Percentiles rank a stretch among this genome's conserved stretches.
Evolutionary conservation across 768 basidiomycete genomes (phyloP).

Genomic region (Porphyrellus cyaneotinctus): DNA sequence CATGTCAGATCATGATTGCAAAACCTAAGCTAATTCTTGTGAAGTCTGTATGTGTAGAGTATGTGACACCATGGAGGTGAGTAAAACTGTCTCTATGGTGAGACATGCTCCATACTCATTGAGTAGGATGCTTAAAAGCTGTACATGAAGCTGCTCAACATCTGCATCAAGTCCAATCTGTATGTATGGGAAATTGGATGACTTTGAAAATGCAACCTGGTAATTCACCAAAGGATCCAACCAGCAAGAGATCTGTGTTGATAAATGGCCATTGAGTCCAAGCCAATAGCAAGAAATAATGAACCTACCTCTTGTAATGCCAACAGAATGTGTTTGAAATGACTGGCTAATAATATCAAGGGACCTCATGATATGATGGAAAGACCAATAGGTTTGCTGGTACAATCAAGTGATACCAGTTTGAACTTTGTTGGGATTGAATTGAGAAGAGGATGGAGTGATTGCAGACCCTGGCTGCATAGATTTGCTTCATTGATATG

Average conservation of each 20-base stretch:
- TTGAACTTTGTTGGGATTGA: background rate
- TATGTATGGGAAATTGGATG: background rate
- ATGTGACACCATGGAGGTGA: background rate
- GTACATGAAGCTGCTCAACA: background rate
- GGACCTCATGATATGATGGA: background rate
- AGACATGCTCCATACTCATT: background rate
- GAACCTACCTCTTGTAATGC: background rate
- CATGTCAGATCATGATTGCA: background rate
- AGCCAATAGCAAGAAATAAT: background rate
- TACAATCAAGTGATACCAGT: background rate
- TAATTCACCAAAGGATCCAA: constrained; percentile 1
- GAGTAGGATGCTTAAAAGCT: background rate
- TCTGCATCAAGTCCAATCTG: background rate
- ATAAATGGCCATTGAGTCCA: background rate
- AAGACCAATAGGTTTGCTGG: background rate
- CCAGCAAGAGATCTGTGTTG: background rate
- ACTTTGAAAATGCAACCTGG: background rate
- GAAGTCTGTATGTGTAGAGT: background rate
- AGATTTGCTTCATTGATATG: background rate
- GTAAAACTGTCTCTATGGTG: background rate
- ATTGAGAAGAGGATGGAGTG: background rate
- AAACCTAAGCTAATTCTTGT: background rate
- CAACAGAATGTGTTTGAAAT: background rate
- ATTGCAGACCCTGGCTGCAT: background rate
- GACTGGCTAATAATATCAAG: background rate